Evolutionary conservation across 2,329 filamentous ascomycete species (phyloP), one percentile per base, ranked within the genome.

Genomic region (Penicillium sp.): DNA sequence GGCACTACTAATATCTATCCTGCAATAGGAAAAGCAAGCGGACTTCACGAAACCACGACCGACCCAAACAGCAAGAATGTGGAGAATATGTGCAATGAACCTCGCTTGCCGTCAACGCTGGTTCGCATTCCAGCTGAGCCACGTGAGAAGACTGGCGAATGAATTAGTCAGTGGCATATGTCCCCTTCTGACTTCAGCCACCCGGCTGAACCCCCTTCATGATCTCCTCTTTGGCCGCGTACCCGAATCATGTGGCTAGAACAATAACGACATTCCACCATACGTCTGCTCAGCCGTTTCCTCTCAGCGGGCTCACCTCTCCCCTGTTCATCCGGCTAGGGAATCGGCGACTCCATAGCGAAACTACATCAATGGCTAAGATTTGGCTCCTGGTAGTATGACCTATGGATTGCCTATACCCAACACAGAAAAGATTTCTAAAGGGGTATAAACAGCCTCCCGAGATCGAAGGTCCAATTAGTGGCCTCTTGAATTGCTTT

Each of bases 51-150:
- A 16, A 39, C 50, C 18, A 13, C 14, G 32, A 9, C 56, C 34
- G 47, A 44, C 7, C 27, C 52, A 51, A 52, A 56, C 10, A 42
- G 52, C 60, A 55, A 56, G 55, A 49, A 53, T 40, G 59, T 93
- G 85, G 67, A 93, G 81, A 63, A 48, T 16, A 11, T 89, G 78
- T 81, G 89, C 83, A 78, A 92, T 91, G 66, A 95, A 26, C 47
- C 61, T 43, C 59, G 59, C 19, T 61, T 77, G 29, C 74, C 74
- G 48, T 70, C 74, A 44, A 75, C 74, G 9, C 61, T 78, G 53
- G 75, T 78, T 55, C 71, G 75, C 54, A 76, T 78, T 55, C 74
- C 75, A 39, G 66, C 67, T 46, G 67, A 70, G 44, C 61, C 61
- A 58, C 53, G 56, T 45, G 62, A 62, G 35, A 61, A 63, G 30